Conservation (phyloP, 768 basidiomycete genomes). For the Suillus sp. region DNA sequence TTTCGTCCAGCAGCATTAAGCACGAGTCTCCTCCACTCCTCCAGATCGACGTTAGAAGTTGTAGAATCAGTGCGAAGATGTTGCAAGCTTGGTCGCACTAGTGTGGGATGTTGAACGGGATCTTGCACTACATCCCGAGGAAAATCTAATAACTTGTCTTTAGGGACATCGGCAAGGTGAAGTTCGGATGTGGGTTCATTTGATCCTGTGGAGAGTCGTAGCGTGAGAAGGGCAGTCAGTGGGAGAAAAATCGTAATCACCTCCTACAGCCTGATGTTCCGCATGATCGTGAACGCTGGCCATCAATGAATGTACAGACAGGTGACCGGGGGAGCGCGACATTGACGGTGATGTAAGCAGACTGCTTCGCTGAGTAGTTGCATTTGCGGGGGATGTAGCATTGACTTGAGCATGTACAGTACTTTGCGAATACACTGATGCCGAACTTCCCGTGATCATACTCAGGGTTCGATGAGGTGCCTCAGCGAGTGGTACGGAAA, state of each 20-base stretch:
- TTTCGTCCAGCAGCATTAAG: conserved; percentile 17
- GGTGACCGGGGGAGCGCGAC: neutral
- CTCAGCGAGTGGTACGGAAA: neutral
- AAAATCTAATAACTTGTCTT: conserved; percentile 11
- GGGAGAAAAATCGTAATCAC: conserved; percentile 8
- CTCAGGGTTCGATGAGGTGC: neutral
- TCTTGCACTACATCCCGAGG: conserved; percentile 6
- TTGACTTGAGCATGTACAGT: conserved; percentile 8
- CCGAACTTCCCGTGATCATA: conserved; percentile 6
- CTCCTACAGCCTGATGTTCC: conserved; percentile 2
- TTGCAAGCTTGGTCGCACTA: conserved; percentile 1
- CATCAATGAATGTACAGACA: conserved; percentile 13
- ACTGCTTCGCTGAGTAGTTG: neutral
- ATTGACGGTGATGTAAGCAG: neutral
- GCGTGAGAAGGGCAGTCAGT: conserved; percentile 14
- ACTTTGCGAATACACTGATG: conserved; percentile 15
- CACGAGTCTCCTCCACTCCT: conserved; percentile 21
- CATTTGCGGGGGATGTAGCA: neutral
- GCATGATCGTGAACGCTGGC: conserved; percentile 10
- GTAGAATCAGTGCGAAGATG: conserved; percentile 17
- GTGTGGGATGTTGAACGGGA: neutral
- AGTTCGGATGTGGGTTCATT: conserved; percentile 12
- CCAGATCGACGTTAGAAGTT: conserved; percentile 15
- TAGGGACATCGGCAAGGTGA: conserved; percentile 14
- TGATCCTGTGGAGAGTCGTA: conserved; percentile 6